Conservation (phyloP, 2,329 filamentous ascomycete genomes). For the Talaromyces sp. region DNA sequence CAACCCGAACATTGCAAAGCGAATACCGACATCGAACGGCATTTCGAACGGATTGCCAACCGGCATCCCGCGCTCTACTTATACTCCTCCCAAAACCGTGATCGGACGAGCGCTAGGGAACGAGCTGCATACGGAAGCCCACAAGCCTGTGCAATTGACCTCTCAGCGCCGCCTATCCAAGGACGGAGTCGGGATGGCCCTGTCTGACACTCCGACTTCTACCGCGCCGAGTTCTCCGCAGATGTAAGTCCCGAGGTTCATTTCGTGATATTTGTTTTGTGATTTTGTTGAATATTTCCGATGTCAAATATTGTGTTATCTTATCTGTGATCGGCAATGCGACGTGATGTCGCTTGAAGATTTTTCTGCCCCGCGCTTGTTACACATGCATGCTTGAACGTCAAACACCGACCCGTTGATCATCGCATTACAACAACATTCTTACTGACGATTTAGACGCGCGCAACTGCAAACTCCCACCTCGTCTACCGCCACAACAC, state of each 20-base stretch:
- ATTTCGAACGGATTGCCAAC: not conserved
- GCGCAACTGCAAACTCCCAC: constrained; percentile 59
- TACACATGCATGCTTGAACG: constrained; percentile 1
- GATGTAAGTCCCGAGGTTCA: constrained; percentile 49
- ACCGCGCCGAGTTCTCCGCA: constrained; percentile 61
- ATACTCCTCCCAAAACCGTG: constrained; percentile 37
- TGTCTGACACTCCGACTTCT: constrained; percentile 62
- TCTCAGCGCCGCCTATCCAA: constrained; percentile 32
- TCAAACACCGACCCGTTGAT: not conserved
- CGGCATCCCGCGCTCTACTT: constrained; percentile 19
- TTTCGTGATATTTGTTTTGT: constrained; percentile 4
- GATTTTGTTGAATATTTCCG: not conserved
- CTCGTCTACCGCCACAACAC: constrained; percentile 52
- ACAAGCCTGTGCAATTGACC: constrained; percentile 21
- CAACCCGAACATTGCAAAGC: constrained; percentile 1
- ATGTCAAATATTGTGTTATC: not conserved
- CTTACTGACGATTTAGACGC: constrained; percentile 47
- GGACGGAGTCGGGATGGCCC: constrained; percentile 51
- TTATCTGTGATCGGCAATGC: constrained; percentile 6
- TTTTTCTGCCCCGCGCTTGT: not conserved
- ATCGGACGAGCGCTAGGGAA: constrained; percentile 43
- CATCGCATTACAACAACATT: not conserved
- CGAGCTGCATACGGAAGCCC: constrained; percentile 39
- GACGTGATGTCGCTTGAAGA: constrained; percentile 2
- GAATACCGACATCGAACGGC: not conserved